Conservation (phyloP, 177 flowering plant species). For the Vitis hybrid region DNA sequence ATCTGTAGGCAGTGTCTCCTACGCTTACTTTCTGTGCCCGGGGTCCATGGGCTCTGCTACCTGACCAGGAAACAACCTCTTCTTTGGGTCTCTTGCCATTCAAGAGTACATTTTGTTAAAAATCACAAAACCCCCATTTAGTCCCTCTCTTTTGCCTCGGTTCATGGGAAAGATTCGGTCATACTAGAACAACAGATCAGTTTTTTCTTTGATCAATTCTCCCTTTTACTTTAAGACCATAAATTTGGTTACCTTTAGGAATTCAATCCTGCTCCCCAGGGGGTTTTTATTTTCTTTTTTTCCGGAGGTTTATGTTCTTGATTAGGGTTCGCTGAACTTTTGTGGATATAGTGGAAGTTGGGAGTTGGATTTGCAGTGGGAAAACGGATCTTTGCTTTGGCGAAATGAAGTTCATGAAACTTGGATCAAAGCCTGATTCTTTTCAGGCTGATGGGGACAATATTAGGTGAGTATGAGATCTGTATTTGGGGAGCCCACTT, state of each 20-base stretch:
- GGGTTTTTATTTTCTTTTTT: constrained; percentile 1
- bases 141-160: constrained; percentile 24
- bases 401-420: constrained; percentile 97
- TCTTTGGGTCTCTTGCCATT: constrained; percentile 36
- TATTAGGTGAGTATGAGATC: constrained; percentile 51
- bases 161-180: constrained; percentile 44
- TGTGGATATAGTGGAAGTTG: constrained; percentile 10
- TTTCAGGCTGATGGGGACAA: constrained; percentile 82
- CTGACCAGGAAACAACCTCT: constrained; percentile 51
- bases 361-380: constrained; percentile 7
- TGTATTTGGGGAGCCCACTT: not conserved
- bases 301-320: not conserved
- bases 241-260: constrained; percentile 21
- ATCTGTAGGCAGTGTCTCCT: constrained; percentile 46
- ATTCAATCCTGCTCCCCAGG: constrained; percentile 6
- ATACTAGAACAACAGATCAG: constrained; percentile 16
- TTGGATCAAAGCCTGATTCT: constrained; percentile 94
- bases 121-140: constrained; percentile 10
- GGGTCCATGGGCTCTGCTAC: constrained; percentile 51
- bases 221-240: constrained; percentile 18
- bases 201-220: constrained; percentile 20
- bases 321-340: constrained; percentile 1
- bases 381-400: constrained; percentile 19
- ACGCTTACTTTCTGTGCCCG: constrained; percentile 38
- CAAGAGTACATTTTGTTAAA: constrained; percentile 28